Evolutionary conservation across 2,329 filamentous ascomycete species (phyloP), one percentile per base, ranked within the genome.

Genomic region (Aureobasidium subglaciale): DNA sequence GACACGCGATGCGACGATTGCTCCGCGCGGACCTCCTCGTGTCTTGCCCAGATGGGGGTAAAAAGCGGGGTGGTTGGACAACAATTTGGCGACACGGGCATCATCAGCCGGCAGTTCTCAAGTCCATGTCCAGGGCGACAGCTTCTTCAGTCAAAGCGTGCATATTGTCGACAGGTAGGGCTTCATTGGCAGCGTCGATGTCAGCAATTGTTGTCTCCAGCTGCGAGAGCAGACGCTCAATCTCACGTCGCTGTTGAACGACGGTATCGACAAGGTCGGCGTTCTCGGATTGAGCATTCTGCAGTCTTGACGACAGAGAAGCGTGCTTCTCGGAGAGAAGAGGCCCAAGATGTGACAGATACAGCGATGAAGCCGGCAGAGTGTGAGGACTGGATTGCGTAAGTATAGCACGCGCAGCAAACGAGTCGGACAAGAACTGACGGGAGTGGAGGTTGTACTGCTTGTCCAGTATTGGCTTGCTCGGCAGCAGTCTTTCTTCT

Each of bases 281-380:
- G 61, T 85, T 85, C 55, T 80, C 71, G 15, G 70, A 62, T 61
- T 82, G 75, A 4, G 78, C 74, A 20, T 67, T 66, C 50, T 75
- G 69, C 32, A 85, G 69, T 56, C 76, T 75, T n/a, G 65, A 60
- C 53, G 75, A 72, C 58, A 85, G 70, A 2, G 74, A 67, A n/a
- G 68, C 65, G 20, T 77, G 73, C 46, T 77, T 75, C 60, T 76
- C 70, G 40, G 74, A 69, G 48, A 85, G 69, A 57, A 80, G 79
- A 0, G 82, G 80, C 48, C 75, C 73, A 4, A 85, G 68, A 65
- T 84, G 80, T n/a, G 81, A 79, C 16, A 75, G 71, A 59, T 82
- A 79, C 10, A 85, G 71, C 45, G 79, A 75, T 25, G 76, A 70
- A 1, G 82, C 79, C 0, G 78, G 73, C 18, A 84, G 70, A 0